These are phyloP conservation scores for Capsicum baccatum DNA, from an alignment of 257 asterid genomes.

Conservation along the genomic window DNA sequence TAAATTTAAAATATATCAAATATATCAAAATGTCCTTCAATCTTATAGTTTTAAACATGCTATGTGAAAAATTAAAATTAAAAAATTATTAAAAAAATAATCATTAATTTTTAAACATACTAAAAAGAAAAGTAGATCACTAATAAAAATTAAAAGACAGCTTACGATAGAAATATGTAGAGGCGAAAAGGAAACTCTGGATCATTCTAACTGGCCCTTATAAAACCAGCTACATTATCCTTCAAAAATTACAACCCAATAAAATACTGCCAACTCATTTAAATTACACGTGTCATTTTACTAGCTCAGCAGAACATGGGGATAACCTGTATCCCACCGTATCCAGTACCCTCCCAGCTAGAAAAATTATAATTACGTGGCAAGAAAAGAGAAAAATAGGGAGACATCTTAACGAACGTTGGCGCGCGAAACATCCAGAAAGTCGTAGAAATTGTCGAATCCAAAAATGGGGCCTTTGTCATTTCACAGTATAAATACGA, in stretches of 20 bases:
- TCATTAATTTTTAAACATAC: too few relatives aligned
- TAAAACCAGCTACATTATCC: not conserved
- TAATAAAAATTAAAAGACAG: not conserved
- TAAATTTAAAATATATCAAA: too few relatives aligned
- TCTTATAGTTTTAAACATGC: too few relatives aligned
- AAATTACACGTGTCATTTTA: not conserved
- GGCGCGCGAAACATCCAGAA: conserved; percentile 72
- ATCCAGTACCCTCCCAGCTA: not conserved
- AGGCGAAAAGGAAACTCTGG: not conserved
- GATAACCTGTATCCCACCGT: not conserved
- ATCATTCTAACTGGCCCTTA: not conserved
- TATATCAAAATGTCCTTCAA: too few relatives aligned
- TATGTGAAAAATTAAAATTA: too few relatives aligned
- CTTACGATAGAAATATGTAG: not conserved
- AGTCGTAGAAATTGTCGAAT: conserved; percentile 39
- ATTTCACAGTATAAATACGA: not conserved
- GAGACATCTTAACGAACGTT: not conserved
- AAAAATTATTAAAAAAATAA: too few relatives aligned
- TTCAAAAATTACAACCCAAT: not conserved
- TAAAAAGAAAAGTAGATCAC: too few relatives aligned
- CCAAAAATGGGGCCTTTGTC: not conserved
- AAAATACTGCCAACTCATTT: not conserved
- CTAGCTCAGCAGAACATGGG: not conserved
- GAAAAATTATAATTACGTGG: not conserved
- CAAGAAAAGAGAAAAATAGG: not conserved